Percentiles rank a stretch among this genome's conserved stretches.
These are phyloP conservation scores for Aureobasidium sp. DNA, from an alignment of 2,329 filamentous ascomycete species.

Conservation along the genomic window DNA sequence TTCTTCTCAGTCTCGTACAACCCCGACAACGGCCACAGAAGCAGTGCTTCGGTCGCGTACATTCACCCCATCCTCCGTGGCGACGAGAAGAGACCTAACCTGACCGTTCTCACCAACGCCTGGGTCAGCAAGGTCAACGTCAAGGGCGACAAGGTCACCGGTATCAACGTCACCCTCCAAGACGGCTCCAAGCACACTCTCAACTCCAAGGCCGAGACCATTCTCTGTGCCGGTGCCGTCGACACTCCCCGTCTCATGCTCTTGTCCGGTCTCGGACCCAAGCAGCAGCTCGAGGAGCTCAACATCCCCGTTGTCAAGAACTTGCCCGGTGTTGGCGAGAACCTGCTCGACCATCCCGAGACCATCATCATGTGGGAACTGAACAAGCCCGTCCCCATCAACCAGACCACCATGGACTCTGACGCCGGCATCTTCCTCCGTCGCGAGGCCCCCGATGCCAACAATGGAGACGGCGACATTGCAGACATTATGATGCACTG, in stretches of 20 bases:
- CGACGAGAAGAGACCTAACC: slow-evolving; percentile 73
- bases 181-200: slow-evolving; percentile 50
- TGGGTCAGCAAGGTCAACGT: slow-evolving; percentile 82
- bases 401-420: slow-evolving; percentile 86
- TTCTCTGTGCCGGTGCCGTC: slow-evolving; percentile 72
- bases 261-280: slow-evolving; percentile 44
- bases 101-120: slow-evolving; percentile 79
- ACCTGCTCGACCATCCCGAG: slow-evolving; percentile 59
- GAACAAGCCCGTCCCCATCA: slow-evolving; percentile 66
- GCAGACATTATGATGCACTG: slow-evolving; percentile 95
- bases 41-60: slow-evolving; percentile 83
- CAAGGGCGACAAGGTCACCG: slow-evolving; percentile 61
- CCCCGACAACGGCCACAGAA: slow-evolving; percentile 76
- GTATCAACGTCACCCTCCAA: slow-evolving; percentile 62
- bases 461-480: slow-evolving; percentile 62
- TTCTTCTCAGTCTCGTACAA: slow-evolving; percentile 92
- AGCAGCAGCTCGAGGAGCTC: slow-evolving; percentile 40
- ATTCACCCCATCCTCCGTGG: slow-evolving; percentile 85
- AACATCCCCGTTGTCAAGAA: slow-evolving; percentile 51
- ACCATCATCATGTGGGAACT: slow-evolving; percentile 70
- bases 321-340: slow-evolving; percentile 57
- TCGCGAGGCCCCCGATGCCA: slow-evolving; percentile 64
- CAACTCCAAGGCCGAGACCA: slow-evolving; percentile 63
- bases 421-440: slow-evolving; percentile 85
- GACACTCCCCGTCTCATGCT: slow-evolving; percentile 67